Base-by-base conservation (phyloP, 139 green algal species). In the Chlamydomonas schloesseri region DNA sequence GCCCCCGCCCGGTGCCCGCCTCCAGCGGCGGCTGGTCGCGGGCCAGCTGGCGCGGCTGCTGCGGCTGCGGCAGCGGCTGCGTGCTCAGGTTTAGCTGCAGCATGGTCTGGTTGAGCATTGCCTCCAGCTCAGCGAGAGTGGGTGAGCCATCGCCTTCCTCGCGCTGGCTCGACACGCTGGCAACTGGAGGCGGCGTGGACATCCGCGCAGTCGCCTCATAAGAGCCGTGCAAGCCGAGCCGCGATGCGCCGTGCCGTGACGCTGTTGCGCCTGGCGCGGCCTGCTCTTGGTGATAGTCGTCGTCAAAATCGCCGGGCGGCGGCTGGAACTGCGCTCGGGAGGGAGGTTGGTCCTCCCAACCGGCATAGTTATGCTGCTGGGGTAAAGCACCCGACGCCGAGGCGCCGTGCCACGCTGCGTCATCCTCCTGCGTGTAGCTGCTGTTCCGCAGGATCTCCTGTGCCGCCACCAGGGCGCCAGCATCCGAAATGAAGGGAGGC, bases 111-210 rank as follows among this genome's bases (percentile, higher is more conserved):
- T 84, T 47, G 0, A 84, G 62, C 64, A 84, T 74, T 9, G 65
- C 37, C 64, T 84, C 78, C 0, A 84, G 78, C 29, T 84, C 64
- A 6, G 78, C 64, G 26, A 84, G 64, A 18, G 78, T 83, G 21
- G 53, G 37, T 10, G 42, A 50, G 42, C 42, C 42, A 8, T 8
- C 42, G 42, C 42, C 42, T 5, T 8, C 42, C 8, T 50, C 42
- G 42, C 42, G 42, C 42, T 50, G 42, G 42, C 42, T 8, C 8
- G 42, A 50, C 42, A 8, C 42, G 42, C 42, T 8, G 6, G 42
- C 42, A 50, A 13, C 42, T 8, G 42, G n/a, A n/a, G n/a, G 42
- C 42, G 42, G 42, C 8, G 42, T 50, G 42, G 42, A 50, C 42
- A 50, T 5, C 42, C 5, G 5, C 42, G 42, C 42, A 5, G 42